Percentiles rank a stretch among this genome's conserved stretches.
Conservation (phyloP, 352 stramenopile species). For the Phytophthora lateralis region DNA sequence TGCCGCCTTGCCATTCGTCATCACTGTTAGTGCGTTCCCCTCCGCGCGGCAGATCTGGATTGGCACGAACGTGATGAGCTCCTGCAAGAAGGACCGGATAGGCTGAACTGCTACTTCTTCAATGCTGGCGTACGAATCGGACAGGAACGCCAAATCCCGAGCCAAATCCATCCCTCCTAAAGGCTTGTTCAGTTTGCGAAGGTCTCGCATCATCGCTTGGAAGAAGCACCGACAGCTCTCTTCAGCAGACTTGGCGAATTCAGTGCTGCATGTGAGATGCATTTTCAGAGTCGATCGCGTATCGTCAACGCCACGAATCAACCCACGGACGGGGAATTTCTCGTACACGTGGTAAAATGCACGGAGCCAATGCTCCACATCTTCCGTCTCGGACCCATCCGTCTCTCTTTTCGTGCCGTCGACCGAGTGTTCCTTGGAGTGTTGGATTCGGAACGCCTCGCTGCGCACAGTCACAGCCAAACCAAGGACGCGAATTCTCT, state of each 20-base stretch:
- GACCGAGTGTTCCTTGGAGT: conserved; percentile 33
- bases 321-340: conserved; percentile 37
- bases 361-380: conserved; percentile 32
- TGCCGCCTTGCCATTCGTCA: conserved; percentile 49
- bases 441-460: conserved; percentile 59
- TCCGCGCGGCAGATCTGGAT: conserved; percentile 79
- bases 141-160: conserved; percentile 24
- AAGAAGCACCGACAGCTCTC: conserved; percentile 32
- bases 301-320: conserved; percentile 41
- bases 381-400: conserved; percentile 11
- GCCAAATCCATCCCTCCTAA: conserved; percentile 45
- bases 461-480: conserved; percentile 51
- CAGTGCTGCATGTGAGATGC: conserved; percentile 26
- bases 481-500: conserved; percentile 22
- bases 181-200: conserved; percentile 65
- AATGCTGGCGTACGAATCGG: background rate
- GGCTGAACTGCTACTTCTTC: conserved; percentile 1
- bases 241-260: conserved; percentile 4
- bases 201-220: conserved; percentile 48
- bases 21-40: conserved; percentile 59
- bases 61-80: conserved; percentile 71
- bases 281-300: conserved; percentile 25
- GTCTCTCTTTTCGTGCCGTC: conserved; percentile 18
- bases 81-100: conserved; percentile 24
- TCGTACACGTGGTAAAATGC: conserved; percentile 41